Base-by-base conservation (phyloP, 805 yeast species). In the Suhomyces tanzawaensis region DNA sequence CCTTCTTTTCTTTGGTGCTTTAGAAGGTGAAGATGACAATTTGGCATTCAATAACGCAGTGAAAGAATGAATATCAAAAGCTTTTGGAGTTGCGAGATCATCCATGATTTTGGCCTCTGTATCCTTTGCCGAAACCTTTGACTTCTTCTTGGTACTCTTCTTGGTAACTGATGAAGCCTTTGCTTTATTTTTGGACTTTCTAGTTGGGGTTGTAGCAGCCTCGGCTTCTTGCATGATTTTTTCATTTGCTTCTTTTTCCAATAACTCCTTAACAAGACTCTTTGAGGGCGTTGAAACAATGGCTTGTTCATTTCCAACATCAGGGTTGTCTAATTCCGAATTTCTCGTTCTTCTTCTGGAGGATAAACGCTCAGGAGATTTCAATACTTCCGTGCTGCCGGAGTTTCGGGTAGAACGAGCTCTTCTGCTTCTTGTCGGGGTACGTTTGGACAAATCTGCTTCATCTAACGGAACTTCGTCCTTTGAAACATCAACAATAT, bases 41-140 rank as follows among this genome's bases (percentile, higher is more conserved):
- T 52, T 55, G 4, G 54, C 53, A 29, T 46, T 55, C 15, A 57
- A 37, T 42, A 55, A 34, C 1, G 60, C 60, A 1, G 62, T 56
- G 34, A 56, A 57, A 3, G 58, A 49, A 42, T 57, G 60, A 19
- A 57, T 53, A 36, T 57, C 61, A 40, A 55, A 52, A 29, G 27
- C 13, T 39, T 27, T 21, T 26, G 16, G 16, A 7, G 7, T 7
- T 6, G 30, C n/a, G 6, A n/a, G 4, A 17, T 19, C 8, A 19
- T 19, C 18, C 18, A 17, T 25, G 23, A n/a, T 8, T 9, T 24
- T 9, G 5, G 27, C 27, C n/a, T 24, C n/a, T n/a, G n/a, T n/a
- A n/a, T n/a, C n/a, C 24, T 21, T 21, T 7, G 24, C 9, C 6
- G 14, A 9, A 5, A 5, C 12, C 27, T 24, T 24, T 7, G 7